phyloP scores from a whole-genome alignment of 163 green algal genomes.

The Scenedesmus sp. region DNA sequence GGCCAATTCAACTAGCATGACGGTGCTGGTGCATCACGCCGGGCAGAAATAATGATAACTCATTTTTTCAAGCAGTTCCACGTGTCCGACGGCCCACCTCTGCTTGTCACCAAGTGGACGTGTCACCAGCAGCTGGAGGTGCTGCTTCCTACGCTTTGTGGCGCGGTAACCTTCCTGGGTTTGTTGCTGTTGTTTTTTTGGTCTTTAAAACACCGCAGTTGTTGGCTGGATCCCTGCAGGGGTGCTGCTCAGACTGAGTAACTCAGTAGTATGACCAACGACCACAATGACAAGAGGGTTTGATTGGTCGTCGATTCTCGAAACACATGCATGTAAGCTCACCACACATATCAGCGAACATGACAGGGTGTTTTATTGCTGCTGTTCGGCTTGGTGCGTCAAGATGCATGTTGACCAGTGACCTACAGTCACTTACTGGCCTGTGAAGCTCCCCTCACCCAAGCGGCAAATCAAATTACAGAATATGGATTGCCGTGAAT shows the following conservation, averaged over 20 bases:
- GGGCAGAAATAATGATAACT: not conserved
- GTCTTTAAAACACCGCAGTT: too few species aligned
- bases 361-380: too few species aligned
- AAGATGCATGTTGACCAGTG: not conserved
- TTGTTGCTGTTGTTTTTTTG: not conserved
- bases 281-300: not conserved
- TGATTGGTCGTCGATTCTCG: not conserved
- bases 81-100: not conserved
- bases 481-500: not conserved
- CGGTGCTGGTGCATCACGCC: not conserved
- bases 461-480: too few species aligned
- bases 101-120: not conserved
- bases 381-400: not conserved
- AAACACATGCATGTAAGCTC: too few species aligned
- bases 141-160: not conserved
- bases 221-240: too few species aligned
- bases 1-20: not conserved
- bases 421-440: not conserved
- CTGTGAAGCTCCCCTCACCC: too few species aligned
- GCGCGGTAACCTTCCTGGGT: too few species aligned
- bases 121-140: not conserved
- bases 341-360: too few species aligned
- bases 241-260: not conserved
- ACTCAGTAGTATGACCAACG: not conserved
- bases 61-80: not conserved